Percentiles rank a stretch among this genome's conserved stretches.
These are phyloP conservation scores for Inga oerstediana DNA, from an alignment of 306 rosid genomes.

Conservation along the genomic window DNA sequence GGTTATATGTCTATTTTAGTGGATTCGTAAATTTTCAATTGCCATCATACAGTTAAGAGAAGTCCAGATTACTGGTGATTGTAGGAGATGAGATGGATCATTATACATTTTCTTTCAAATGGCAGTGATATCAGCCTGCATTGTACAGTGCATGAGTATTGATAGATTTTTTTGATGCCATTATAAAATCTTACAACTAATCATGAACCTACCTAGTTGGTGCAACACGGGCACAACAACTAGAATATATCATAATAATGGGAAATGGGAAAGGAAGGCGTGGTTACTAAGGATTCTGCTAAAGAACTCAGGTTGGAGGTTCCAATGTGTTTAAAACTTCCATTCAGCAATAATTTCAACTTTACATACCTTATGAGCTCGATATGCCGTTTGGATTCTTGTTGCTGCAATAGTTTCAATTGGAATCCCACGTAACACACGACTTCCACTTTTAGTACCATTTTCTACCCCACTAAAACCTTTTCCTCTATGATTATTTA, in stretches of 20 bases:
- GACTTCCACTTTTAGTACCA: slow-evolving; percentile 28
- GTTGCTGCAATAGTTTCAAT: slow-evolving; percentile 70
- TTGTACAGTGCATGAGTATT: too few relatives aligned
- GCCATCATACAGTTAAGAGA: too few relatives aligned
- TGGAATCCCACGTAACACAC: slow-evolving; percentile 47
- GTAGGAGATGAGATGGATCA: too few relatives aligned
- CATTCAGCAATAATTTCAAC: slow-evolving; percentile 10
- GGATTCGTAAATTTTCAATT: too few relatives aligned
- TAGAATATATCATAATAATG: neutral
- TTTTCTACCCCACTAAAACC: slow-evolving; percentile 30
- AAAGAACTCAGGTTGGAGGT: neutral
- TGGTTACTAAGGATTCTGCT: neutral
- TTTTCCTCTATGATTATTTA: slow-evolving; percentile 32
- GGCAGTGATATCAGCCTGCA: too few relatives aligned
- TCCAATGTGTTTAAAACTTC: neutral
- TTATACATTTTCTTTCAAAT: too few relatives aligned
- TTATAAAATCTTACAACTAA: neutral
- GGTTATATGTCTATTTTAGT: too few relatives aligned
- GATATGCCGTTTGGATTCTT: slow-evolving; percentile 73
- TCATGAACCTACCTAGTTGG: neutral
- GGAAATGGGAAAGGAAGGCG: neutral
- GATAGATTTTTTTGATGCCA: neutral
- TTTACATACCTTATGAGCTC: slow-evolving; percentile 61
- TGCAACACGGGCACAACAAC: neutral
- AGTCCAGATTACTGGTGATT: too few relatives aligned